phyloP scores from a whole-genome alignment of 306 rosid species.

The Abrus precatorius region DNA sequence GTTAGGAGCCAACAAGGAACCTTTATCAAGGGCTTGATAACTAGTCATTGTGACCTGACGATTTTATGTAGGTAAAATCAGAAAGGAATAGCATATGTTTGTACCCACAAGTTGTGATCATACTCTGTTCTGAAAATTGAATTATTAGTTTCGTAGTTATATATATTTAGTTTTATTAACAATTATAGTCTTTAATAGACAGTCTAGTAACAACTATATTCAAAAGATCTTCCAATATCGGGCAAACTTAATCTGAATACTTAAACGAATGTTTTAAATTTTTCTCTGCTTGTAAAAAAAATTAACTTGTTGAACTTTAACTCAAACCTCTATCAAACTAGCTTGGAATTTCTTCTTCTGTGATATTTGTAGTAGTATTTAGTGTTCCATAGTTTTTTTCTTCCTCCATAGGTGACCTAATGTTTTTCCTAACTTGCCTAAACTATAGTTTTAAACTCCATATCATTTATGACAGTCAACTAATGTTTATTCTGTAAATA shows the following conservation, averaged over 20 bases:
- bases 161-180: neutral
- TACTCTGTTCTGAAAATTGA: neutral
- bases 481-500: neutral
- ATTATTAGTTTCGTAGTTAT: neutral
- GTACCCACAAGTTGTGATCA: neutral
- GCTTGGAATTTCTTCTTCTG: neutral
- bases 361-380: slow-evolving; percentile 1
- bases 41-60: neutral
- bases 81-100: neutral
- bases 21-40: slow-evolving; percentile 20
- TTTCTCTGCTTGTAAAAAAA: neutral
- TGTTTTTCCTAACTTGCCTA: neutral
- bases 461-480: neutral
- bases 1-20: slow-evolving; percentile 18
- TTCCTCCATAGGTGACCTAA: neutral
- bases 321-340: neutral
- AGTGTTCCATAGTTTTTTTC: neutral
- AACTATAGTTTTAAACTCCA: neutral
- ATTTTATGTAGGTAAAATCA: neutral
- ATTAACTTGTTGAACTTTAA: neutral
- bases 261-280: too few species aligned
- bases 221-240: neutral
- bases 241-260: neutral
- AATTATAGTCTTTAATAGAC: neutral
- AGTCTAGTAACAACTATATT: neutral